Conservation (phyloP, 768 basidiomycete genomes). For the Lactarius indigo region DNA sequence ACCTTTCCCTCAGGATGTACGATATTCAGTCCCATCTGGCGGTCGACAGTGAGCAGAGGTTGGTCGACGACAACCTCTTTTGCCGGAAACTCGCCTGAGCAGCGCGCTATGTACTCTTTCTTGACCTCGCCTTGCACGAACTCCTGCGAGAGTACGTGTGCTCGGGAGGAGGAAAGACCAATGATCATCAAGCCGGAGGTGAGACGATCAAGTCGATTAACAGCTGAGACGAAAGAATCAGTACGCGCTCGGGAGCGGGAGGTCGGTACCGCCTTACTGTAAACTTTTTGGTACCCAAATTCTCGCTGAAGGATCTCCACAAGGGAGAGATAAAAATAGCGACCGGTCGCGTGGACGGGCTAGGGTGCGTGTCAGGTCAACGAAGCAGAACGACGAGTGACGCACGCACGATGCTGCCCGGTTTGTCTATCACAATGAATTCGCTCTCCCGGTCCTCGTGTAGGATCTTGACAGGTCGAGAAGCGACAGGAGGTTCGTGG, state of each 20-base stretch:
- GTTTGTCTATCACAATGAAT: constrained; percentile 94
- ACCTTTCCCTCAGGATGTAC: constrained; percentile 96
- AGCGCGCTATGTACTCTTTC: constrained; percentile 92
- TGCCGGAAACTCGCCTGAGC: constrained; percentile 81
- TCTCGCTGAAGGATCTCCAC: constrained; percentile 83
- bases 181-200: constrained; percentile 96
- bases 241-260: not conserved
- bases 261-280: constrained; percentile 53
- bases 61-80: constrained; percentile 81
- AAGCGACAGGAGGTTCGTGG: constrained; percentile 95
- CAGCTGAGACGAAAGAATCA: constrained; percentile 52
- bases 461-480: constrained; percentile 75
- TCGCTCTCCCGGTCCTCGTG: constrained; percentile 72
- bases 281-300: constrained; percentile 75
- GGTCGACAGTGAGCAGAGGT: constrained; percentile 86
- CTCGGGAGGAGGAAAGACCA: constrained; percentile 66
- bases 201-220: constrained; percentile 89
- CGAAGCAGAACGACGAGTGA: constrained; percentile 16
- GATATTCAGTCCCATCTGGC: constrained; percentile 95
- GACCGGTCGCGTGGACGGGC: constrained; percentile 91
- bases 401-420: constrained; percentile 86
- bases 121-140: constrained; percentile 77
- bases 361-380: constrained; percentile 31
- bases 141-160: constrained; percentile 69
- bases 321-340: constrained; percentile 86